These are phyloP conservation scores for Penicillium longicatenatum DNA, from an alignment of 495 filamentous ascomycete genomes.

Conservation along the genomic window DNA sequence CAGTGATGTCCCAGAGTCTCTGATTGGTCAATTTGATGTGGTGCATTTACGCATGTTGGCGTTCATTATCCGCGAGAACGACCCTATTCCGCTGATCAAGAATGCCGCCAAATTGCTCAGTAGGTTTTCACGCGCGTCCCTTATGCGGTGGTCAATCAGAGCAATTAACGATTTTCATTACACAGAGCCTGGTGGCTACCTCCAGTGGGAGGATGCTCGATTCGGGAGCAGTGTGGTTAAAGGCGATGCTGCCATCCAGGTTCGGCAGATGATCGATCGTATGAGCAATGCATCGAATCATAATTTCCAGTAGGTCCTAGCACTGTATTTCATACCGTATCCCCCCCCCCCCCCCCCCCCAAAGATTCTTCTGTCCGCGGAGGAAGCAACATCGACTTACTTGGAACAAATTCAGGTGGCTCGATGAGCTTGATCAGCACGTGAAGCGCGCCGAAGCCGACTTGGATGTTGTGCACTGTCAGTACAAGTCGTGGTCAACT, in stretches of 20 bases:
- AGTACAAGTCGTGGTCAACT: neutral
- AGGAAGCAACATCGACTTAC: neutral
- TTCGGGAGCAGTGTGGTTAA: conserved; percentile 16
- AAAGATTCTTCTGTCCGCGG: neutral
- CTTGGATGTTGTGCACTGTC: neutral
- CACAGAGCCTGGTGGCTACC: conserved; percentile 33
- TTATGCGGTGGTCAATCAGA: neutral
- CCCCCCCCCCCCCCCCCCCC: too few species aligned
- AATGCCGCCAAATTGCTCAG: conserved; percentile 12
- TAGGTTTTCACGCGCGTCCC: neutral
- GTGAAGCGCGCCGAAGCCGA: neutral
- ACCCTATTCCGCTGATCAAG: conserved; percentile 17
- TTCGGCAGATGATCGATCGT: neutral
- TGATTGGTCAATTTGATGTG: conserved; percentile 36
- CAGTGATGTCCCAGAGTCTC: conserved; percentile 20
- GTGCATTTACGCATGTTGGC: conserved; percentile 39
- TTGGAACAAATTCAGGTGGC: neutral
- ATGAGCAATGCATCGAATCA: neutral
- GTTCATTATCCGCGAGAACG: conserved; percentile 26
- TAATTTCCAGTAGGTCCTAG: neutral
- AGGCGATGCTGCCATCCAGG: conserved; percentile 2
- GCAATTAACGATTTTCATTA: neutral
- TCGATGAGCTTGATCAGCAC: neutral
- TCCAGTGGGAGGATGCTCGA: conserved; percentile 38
- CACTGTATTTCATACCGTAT: neutral